These are phyloP conservation scores for Pilasporangium apinafurcum DNA, from an alignment of 352 stramenopile species.

Conservation along the genomic window DNA sequence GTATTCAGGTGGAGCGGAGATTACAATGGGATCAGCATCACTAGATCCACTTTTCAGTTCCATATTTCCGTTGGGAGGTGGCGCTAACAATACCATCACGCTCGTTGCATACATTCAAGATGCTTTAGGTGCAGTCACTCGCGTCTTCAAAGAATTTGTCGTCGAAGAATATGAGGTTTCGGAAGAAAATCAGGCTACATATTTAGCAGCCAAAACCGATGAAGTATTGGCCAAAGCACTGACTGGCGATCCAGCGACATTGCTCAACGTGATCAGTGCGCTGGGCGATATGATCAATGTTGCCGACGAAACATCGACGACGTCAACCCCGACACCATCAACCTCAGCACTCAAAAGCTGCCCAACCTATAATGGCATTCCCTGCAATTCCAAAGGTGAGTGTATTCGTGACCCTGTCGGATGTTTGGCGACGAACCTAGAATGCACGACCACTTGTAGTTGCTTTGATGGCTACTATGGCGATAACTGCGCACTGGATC, in stretches of 20 bases:
- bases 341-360: conserved; percentile 36
- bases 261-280: conserved; percentile 59
- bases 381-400: conserved; percentile 37
- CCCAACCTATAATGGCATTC: conserved; percentile 24
- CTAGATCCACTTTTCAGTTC: conserved; percentile 45
- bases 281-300: conserved; percentile 61
- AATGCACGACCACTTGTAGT: conserved; percentile 41
- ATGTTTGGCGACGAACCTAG: conserved; percentile 40
- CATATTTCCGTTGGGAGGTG: conserved; percentile 43
- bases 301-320: conserved; percentile 22
- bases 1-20: conserved; percentile 34
- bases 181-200: conserved; percentile 35
- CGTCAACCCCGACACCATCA: conserved; percentile 8
- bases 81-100: conserved; percentile 53
- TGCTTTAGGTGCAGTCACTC: conserved; percentile 33
- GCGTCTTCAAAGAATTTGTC: conserved; percentile 40
- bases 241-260: conserved; percentile 46
- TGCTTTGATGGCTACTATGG: conserved; percentile 46
- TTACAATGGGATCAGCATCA: conserved; percentile 45
- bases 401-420: conserved; percentile 33
- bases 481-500: conserved; percentile 48
- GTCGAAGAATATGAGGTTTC: conserved; percentile 36
- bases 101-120: conserved; percentile 62
- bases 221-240: conserved; percentile 36
- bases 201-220: conserved; percentile 45